phyloP scores from a whole-genome alignment of 257 asterid genomes.

The Gentiana straminea region DNA sequence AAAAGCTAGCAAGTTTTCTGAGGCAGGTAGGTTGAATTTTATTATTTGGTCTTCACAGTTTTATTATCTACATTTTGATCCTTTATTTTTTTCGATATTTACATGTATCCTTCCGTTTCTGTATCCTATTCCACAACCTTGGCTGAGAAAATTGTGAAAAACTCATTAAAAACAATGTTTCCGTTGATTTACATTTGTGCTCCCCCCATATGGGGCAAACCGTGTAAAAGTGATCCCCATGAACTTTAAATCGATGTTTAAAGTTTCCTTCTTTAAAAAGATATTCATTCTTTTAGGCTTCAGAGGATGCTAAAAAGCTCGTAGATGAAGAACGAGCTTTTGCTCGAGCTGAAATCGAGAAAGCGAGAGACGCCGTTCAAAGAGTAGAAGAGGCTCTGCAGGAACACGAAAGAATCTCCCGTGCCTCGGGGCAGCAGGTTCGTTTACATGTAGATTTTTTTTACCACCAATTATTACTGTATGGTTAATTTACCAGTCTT shows the following conservation, averaged over 20 bases:
- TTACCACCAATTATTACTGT: not conserved
- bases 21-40: constrained; percentile 74
- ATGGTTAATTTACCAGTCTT: not conserved
- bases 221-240: too few species aligned
- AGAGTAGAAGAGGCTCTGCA: constrained; percentile 97
- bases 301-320: constrained; percentile 90
- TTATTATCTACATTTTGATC: too few species aligned
- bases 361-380: constrained; percentile 95
- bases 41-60: too few species aligned
- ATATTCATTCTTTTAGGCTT: constrained; percentile 42
- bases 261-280: not conserved
- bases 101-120: too few species aligned
- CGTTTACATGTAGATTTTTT: not conserved
- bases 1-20: constrained; percentile 75
- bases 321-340: constrained; percentile 90
- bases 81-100: too few species aligned
- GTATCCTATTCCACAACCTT: too few species aligned
- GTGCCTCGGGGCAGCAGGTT: constrained; percentile 91
- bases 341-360: constrained; percentile 87
- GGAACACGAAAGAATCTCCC: constrained; percentile 74
- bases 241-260: not conserved
- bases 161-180: too few species aligned
- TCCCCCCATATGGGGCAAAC: too few species aligned
- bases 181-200: too few species aligned
- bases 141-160: too few species aligned